These are phyloP conservation scores for Asterionellopsis glacialis DNA, from an alignment of 108 stramenopile species.

Conservation along the genomic window DNA sequence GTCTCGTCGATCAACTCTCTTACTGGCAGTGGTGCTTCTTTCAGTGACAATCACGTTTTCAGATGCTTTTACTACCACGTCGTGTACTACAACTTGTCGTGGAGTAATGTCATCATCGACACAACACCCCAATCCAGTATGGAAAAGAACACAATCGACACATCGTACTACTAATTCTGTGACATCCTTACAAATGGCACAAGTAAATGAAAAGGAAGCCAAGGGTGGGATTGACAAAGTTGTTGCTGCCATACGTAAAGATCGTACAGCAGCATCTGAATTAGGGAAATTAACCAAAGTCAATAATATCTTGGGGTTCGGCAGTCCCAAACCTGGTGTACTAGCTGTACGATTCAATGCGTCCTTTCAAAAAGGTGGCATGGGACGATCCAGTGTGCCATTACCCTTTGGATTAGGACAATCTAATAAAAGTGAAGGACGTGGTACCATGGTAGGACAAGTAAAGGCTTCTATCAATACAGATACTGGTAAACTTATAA, in stretches of 20 bases:
- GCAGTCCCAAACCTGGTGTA: constrained; percentile 43
- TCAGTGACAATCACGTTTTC: no score
- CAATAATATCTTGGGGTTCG: constrained; percentile 68
- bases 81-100: no score
- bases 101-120: no score
- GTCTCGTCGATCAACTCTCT: no score
- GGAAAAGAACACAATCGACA: no score
- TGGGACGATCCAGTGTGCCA: constrained; percentile 50
- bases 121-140: no score
- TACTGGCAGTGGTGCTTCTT: no score
- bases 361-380: constrained; percentile 66
- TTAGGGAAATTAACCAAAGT: constrained; percentile 65
- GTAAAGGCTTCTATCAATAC: constrained; percentile 71
- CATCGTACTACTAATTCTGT: background rate
- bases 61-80: no score
- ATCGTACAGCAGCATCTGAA: constrained; percentile 56
- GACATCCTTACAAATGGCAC: constrained; percentile 17
- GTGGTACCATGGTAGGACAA: constrained; percentile 86
- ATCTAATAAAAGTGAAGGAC: constrained; percentile 56
- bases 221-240: constrained; percentile 70
- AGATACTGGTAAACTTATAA: constrained; percentile 57
- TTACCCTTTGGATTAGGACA: constrained; percentile 77
- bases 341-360: constrained; percentile 82
- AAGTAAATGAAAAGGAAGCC: constrained; percentile 62
- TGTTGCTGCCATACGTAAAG: constrained; percentile 64